A percentile compares a stretch with the other conserved stretches of the same genome.
Conservation (phyloP, 1,139 yeast genomes). For the Nakaseomyces nivariensis region DNA sequence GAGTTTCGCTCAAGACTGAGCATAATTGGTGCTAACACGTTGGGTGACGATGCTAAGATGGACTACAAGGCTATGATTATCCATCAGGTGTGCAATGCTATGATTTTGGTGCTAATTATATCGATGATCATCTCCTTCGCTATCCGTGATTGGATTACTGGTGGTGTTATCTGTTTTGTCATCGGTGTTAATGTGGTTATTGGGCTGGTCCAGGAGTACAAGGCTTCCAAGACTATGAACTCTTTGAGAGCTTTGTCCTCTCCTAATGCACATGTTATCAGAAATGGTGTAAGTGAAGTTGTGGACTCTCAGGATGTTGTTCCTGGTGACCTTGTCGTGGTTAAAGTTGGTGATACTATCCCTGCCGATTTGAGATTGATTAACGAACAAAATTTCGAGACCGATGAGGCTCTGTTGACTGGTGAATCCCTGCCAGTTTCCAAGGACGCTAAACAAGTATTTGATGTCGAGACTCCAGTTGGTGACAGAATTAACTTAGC, state of each 20-base stretch:
- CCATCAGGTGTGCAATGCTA: conserved; percentile 83
- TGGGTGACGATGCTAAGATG: conserved; percentile 32
- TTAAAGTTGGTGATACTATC: conserved; percentile 84
- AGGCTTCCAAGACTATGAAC: conserved; percentile 87
- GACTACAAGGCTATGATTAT: conserved; percentile 59
- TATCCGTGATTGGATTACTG: conserved; percentile 92
- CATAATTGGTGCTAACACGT: conserved; percentile 41
- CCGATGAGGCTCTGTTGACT: conserved; percentile 89
- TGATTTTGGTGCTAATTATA: conserved; percentile 76
- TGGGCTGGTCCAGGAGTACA: conserved; percentile 90
- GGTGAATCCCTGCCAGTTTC: conserved; percentile 88
- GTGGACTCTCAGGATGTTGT: conserved; percentile 78
- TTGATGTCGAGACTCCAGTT: conserved; percentile 39
- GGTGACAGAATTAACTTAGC: conserved; percentile 71
- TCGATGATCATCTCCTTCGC: conserved; percentile 77
- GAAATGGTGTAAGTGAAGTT: conserved; percentile 63
- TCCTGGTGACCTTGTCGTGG: conserved; percentile 91
- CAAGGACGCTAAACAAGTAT: conserved; percentile 40
- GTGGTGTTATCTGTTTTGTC: conserved; percentile 84
- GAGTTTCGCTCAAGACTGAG: conserved; percentile 62
- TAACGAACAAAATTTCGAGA: conserved; percentile 63
- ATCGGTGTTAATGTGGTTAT: conserved; percentile 84
- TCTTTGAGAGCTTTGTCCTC: conserved; percentile 89
- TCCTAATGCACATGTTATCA: conserved; percentile 80
- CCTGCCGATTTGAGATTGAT: conserved; percentile 88